Percentiles rank a stretch among this genome's conserved stretches.
phyloP scores from a whole-genome alignment of 2,329 filamentous ascomycete genomes.

The Paracamarosporium sp. region DNA sequence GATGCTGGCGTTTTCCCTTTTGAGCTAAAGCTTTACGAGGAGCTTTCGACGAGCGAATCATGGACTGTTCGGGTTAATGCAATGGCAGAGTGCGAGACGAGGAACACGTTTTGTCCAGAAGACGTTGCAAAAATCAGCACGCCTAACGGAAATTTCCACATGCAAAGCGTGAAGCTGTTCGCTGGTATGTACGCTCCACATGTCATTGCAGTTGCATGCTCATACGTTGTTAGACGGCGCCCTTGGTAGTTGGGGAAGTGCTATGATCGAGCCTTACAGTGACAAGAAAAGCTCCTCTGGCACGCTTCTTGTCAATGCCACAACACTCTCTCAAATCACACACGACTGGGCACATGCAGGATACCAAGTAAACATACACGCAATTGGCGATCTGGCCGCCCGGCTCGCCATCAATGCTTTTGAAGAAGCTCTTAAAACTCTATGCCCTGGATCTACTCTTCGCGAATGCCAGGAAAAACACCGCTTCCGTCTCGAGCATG shows the following conservation, averaged over 20 bases:
- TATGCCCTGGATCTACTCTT: conserved; percentile 55
- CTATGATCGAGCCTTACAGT: conserved; percentile 73
- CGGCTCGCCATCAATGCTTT: conserved; percentile 69
- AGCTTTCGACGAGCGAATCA: conserved; percentile 58
- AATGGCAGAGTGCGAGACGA: conserved; percentile 70
- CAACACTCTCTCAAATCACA: conserved; percentile 61
- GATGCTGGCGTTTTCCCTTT: conserved; percentile 68
- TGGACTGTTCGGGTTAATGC: conserved; percentile 71
- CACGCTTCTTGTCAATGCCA: conserved; percentile 71
- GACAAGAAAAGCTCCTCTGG: conserved; percentile 68
- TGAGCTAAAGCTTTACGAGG: conserved; percentile 62
- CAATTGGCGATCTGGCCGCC: conserved; percentile 74
- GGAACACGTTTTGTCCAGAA: conserved; percentile 69
- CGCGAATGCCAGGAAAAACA: conserved; percentile 60
- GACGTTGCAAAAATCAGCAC: conserved; percentile 55
- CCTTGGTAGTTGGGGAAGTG: conserved; percentile 74
- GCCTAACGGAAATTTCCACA: conserved; percentile 59
- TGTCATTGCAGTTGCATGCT: neutral
- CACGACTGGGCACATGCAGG: conserved; percentile 65
- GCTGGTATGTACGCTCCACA: conserved; percentile 56
- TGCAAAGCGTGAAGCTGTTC: conserved; percentile 73
- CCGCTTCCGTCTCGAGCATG: conserved; percentile 73
- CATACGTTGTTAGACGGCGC: conserved; percentile 64
- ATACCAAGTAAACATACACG: conserved; percentile 75
- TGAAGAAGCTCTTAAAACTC: conserved; percentile 59